Evolutionary conservation across 2,329 filamentous ascomycete genomes (phyloP).

Genomic region (Aspergillus persii): DNA sequence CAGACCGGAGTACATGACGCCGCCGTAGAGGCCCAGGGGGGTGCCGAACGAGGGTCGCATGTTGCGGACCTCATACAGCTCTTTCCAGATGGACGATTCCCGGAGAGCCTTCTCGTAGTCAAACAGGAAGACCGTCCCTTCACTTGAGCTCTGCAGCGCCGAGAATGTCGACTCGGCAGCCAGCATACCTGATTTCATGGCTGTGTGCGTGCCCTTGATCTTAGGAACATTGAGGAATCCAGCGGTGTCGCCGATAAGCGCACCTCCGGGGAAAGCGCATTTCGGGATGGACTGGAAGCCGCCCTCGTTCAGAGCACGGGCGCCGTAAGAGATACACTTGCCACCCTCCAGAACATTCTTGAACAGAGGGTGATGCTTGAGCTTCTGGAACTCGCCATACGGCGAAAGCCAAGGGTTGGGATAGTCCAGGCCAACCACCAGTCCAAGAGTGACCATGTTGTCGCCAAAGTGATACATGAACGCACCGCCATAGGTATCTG

Average conservation of each 20-base stretch:
- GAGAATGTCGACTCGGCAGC: slow-evolving; percentile 86
- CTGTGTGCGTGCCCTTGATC: slow-evolving; percentile 96
- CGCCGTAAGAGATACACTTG: slow-evolving; percentile 96
- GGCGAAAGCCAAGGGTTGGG: slow-evolving; percentile 94
- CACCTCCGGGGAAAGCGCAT: slow-evolving; percentile 92
- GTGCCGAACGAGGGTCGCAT: slow-evolving; percentile 94
- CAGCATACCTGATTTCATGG: slow-evolving; percentile 96
- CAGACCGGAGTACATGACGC: slow-evolving; percentile 86
- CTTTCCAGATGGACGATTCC: slow-evolving; percentile 85
- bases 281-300: slow-evolving; percentile 98
- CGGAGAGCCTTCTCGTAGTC: slow-evolving; percentile 90
- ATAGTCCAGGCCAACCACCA: slow-evolving; percentile 94
- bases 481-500: slow-evolving; percentile 91
- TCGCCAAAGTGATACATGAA: slow-evolving; percentile 99
- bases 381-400: slow-evolving; percentile 95
- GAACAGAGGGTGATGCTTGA: slow-evolving; percentile 97
- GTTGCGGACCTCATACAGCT: slow-evolving; percentile 92
- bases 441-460: slow-evolving; percentile 86
- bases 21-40: slow-evolving; percentile 82
- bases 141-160: slow-evolving; percentile 60
- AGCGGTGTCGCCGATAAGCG: slow-evolving; percentile 91
- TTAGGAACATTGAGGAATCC: slow-evolving; percentile 98
- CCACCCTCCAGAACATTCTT: slow-evolving; percentile 83
- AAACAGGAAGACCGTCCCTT: slow-evolving; percentile 81
- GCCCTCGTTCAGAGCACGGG: slow-evolving; percentile 86